Base-by-base conservation (phyloP, 306 rosid species). In the Gillenia trifoliata region DNA sequence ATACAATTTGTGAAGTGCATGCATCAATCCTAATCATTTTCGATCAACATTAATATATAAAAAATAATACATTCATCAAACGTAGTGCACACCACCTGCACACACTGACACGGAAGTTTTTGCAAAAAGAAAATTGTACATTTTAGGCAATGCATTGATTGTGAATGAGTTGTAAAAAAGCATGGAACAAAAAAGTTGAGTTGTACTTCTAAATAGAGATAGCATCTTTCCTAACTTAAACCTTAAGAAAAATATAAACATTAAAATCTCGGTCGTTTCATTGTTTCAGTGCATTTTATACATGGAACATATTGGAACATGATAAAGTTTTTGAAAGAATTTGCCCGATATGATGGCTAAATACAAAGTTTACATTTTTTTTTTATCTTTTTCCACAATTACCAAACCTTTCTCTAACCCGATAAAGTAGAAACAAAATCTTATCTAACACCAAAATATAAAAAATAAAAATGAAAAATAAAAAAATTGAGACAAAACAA, bases 141-240 rank as follows among this genome's bases (percentile, higher is more conserved):
- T 28, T 17, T 68, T 49, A 17, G 73, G 60, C 72, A 11, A 52
- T 31, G 28, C 45, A 52, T 52, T 16, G 19, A 30, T 30, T 16
- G 66, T 29, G 23, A 62, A 2, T 7, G 23, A 59, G 49, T 57
- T 13, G 64, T 16, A 33, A 70, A 33, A 33, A 3, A 1, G 17
- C 2, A 13, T 16, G 25, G 1, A 4, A 50, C 12, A 12, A 52
- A 70, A 70, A 70, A 10, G 30, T 33, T 33, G 13, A 6, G 5
- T 29, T 56, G 12, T 28, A 70, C 52, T 45, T 16, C 8, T 50
- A 50, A 25, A 34, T 50, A n/a, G 63, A 16, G 6, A 2, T 8
- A 28, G 43, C 56, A 72, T 72, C 29, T 40, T 50, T 38, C 76
- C 76, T 40, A 40, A 72, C 68, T 72, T 59, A 43, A 40, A 40